Percentiles rank a stretch among this genome's conserved stretches.
These are phyloP conservation scores for Marasmius oreades DNA, from an alignment of 1,284 basidiomycete genomes.

Conservation along the genomic window DNA sequence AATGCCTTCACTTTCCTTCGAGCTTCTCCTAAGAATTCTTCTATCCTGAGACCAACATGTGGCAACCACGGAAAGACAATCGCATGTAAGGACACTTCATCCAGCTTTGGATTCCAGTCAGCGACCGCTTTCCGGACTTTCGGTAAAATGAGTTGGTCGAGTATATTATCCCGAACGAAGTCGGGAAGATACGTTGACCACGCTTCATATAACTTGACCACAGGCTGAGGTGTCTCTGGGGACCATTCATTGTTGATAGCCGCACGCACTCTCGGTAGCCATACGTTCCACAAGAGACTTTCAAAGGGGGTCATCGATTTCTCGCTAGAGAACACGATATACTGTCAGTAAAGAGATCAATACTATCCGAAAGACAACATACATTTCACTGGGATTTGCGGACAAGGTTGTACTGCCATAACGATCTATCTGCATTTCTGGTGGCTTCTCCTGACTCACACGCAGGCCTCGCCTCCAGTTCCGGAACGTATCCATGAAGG, in stretches of 20 bases:
- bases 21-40: constrained; percentile 81
- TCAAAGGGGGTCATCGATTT: constrained; percentile 93
- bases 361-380: constrained; percentile 21
- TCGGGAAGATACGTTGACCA: constrained; percentile 87
- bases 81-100: constrained; percentile 62
- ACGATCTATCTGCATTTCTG: constrained; percentile 48
- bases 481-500: constrained; percentile 61
- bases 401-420: constrained; percentile 46
- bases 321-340: constrained; percentile 33
- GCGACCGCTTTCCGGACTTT: constrained; percentile 85
- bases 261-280: constrained; percentile 92
- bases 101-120: constrained; percentile 72
- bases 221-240: constrained; percentile 68
- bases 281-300: constrained; percentile 89
- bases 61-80: constrained; percentile 97
- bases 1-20: constrained; percentile 80
- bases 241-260: constrained; percentile 93
- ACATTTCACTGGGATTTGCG: constrained; percentile 33
- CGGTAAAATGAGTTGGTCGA: constrained; percentile 93
- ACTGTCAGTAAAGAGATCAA: constrained; percentile 4
- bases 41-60: constrained; percentile 75
- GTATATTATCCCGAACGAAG: constrained; percentile 92
- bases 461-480: constrained; percentile 68
- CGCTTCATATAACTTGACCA: constrained; percentile 80
- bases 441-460: constrained; percentile 42